Evolutionary conservation across 805 yeast genomes (phyloP), one percentile per base, ranked within the genome.

Genomic region (Saccharomycopsis selenospora): DNA sequence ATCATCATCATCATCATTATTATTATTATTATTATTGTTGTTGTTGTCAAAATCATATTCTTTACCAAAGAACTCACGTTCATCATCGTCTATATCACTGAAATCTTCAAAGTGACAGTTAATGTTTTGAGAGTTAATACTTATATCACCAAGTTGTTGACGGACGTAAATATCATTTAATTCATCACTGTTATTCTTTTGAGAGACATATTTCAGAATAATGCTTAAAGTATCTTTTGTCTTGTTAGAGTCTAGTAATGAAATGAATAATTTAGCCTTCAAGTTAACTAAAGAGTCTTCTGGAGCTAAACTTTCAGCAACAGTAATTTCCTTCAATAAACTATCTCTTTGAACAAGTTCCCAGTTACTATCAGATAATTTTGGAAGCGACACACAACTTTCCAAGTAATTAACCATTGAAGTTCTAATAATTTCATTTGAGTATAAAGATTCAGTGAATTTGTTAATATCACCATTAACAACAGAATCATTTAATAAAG

Each of bases 361-460:
- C 6, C 14, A 7, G n/a, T 40, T 18, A 14, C 13, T 26, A 11
- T 22, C 46, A 18, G 14, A 10, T 27, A 58, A 38, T 20, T 50
- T 49, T 2, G 51, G 13, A 4, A 46, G 23, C 3, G 24, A n/a
- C 5, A 48, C 51, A 29, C 53, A 50, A 41, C 56, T 57, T 33
- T 55, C 52, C 33, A 58, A 56, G 43, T 59, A 60, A 25, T 52
- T 59, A 23, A 61, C 45, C 25, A 60, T 30, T 10, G 59, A 59
- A 29, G 56, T 57, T 48, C 63, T 54, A 47, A 61, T 57, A 6
- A 63, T 38, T 48, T 62, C 66, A 50, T 61, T 62, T 8, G 64
- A 59, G 53, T 64, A 59, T 3, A 63, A 46, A 33, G 60, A 56
- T 17, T 56, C 52, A 3, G 59, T 38, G 2, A 59, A 28, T 2